Conservation (phyloP, 306 rosid species). For the Begonia loranthoides region DNA sequence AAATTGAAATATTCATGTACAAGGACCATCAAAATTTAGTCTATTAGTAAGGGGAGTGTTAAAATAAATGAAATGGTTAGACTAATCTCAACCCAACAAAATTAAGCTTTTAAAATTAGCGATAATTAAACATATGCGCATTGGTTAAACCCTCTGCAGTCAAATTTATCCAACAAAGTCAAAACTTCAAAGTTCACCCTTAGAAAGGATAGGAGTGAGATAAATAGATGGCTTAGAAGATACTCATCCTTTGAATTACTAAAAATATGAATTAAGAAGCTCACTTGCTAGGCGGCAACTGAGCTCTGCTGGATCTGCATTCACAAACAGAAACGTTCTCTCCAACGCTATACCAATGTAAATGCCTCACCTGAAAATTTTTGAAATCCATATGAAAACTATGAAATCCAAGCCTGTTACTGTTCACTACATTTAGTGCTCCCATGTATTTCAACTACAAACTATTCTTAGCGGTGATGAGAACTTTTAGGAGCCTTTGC, state of each 20-base stretch:
- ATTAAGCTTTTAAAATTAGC: no score
- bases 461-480: no score
- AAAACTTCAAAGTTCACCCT: background rate
- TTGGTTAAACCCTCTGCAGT: no score
- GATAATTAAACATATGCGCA: no score
- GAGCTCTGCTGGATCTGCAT: conserved; percentile 89
- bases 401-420: background rate
- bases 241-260: background rate
- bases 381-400: background rate
- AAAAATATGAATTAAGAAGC: conserved; percentile 7
- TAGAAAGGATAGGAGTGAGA: background rate
- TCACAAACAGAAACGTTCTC: conserved; percentile 74
- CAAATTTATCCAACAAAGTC: no score
- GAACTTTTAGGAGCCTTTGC: no score
- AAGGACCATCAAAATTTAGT: no score
- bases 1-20: no score
- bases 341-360: conserved; percentile 77
- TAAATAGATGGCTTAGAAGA: background rate
- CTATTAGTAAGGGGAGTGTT: no score
- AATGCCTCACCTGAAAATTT: conserved; percentile 70
- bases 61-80: no score
- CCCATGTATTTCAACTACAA: background rate
- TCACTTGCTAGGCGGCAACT: conserved; percentile 94
- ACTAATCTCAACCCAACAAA: no score
- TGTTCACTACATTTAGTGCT: background rate